Evolutionary conservation across 2,329 filamentous ascomycete genomes (phyloP).

Genomic region (Cladophialophora immunda): DNA sequence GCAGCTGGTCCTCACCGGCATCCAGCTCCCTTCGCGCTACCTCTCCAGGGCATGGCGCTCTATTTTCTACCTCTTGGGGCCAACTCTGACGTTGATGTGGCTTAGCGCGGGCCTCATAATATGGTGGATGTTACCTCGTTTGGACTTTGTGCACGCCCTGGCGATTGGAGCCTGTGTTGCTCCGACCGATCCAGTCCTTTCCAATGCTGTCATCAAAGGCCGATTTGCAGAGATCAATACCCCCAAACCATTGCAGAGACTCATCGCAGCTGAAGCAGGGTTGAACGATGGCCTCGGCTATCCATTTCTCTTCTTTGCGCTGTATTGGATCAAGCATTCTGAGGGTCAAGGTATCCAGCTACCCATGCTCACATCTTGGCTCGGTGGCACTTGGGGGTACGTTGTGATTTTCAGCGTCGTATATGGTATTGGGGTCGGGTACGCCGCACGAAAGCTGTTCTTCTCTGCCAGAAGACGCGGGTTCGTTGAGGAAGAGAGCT

Average conservation of each 20-base stretch:
- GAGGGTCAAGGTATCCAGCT: slow-evolving; percentile 60
- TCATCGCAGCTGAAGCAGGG: slow-evolving; percentile 81
- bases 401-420: slow-evolving; percentile 78
- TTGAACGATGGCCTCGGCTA: slow-evolving; percentile 80
- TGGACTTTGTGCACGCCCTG: slow-evolving; percentile 78
- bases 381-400: slow-evolving; percentile 84
- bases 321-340: slow-evolving; percentile 82
- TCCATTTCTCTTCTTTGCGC: slow-evolving; percentile 82
- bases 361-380: slow-evolving; percentile 73
- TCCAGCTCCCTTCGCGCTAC: slow-evolving; percentile 86
- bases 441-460: slow-evolving; percentile 80
- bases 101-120: slow-evolving; percentile 78
- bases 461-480: slow-evolving; percentile 82
- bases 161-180: slow-evolving; percentile 84
- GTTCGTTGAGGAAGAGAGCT: slow-evolving; percentile 85
- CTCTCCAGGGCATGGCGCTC: slow-evolving; percentile 79
- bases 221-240: slow-evolving; percentile 92
- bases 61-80: slow-evolving; percentile 76
- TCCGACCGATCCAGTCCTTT: slow-evolving; percentile 86
- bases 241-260: slow-evolving; percentile 78
- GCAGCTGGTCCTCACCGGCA: slow-evolving; percentile 84
- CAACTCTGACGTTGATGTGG: slow-evolving; percentile 89
- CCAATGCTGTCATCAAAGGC: slow-evolving; percentile 88
- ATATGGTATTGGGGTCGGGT: slow-evolving; percentile 80
- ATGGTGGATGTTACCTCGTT: slow-evolving; percentile 75